Base-by-base conservation (phyloP, 2,329 filamentous ascomycete species). In the Cladorrhinum sp. region DNA sequence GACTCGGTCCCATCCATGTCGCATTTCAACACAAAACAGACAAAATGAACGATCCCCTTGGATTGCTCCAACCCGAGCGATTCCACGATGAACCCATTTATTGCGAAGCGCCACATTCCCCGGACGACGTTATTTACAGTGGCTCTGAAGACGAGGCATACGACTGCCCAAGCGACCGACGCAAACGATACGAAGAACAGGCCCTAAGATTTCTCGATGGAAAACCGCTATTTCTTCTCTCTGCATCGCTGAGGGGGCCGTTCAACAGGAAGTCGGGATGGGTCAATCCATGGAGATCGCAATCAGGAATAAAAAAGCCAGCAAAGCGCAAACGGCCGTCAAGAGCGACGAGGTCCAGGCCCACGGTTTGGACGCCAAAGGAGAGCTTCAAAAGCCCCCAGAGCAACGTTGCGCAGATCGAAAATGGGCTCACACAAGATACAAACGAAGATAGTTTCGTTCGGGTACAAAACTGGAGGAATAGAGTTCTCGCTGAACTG, bases 161-260 rank as follows among this genome's bases (percentile, higher is more conserved):
- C 63, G 73, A 79, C 12, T 71, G 70, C 20, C 72, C 81, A 2
- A 75, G 75, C 29, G 71, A 77, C 2, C 78, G 82, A 69, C 79
- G 78, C 24, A 71, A 76, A 22, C 79, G 84, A 61, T 85, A 87
- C 61, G 86, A 90, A 70, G 72, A 77, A 0, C 81, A 87, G 12
- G 88, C 84, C 1, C 74, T 78, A 29, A 78, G 79, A 32, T 90
- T 82, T 66, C 74, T 90, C 38, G 73, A 77, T 6, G 88, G 88
- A 0, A 74, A 78, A 27, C 69, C 78, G 1, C 80, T 87, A 0
- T 68, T 81, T 23, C 77, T 92, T 2, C 70, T 86, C 2, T 88
- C 88, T 12, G 82, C 88, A 6, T 73, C 75, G 5, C 75, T 91
- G 2, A 79, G 75, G 61, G 88, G 88, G 0, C 88, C 88, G 0